Evolutionary conservation across 1,139 yeast genomes (phyloP), one percentile per base, ranked within the genome.

Genomic region (Protomyces inouyei): DNA sequence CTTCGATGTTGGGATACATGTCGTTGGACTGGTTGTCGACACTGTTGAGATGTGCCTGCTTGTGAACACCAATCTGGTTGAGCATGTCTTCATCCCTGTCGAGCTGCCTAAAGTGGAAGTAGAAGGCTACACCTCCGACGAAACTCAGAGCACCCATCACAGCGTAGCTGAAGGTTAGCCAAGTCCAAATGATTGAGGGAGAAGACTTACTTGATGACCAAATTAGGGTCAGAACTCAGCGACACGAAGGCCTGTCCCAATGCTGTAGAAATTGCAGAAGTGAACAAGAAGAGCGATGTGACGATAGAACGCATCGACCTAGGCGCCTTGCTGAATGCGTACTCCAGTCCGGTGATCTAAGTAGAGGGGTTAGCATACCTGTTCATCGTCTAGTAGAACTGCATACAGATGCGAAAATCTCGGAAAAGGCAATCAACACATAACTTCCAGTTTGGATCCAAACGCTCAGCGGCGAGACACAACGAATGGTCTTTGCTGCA

Each of bases 271-370:
- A 83, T 69, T 16, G 89, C 89, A 70, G 80, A 83, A 53, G 86
- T 84, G 64, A 85, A 74, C 73, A 85, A 77, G 76, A 82, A 85
- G 59, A 85, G 71, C 9, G 87, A 79, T 83, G 84, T 85, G 72
- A 85, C 82, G 73, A 85, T 83, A 10, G 87, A 82, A 74, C 84
- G 84, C 88, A 84, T 85, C 64, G 78, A 75, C 46, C 79, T 77
- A 51, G 89, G 88, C 12, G 89, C 88, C 76, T 84, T 84, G 61
- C 87, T 84, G 77, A 83, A 85, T 21, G 89, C 88, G 70, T 84
- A 85, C 75, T 70, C 72, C 68, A 84, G 79, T 67, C 88, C 88
- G 51, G 88, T 84, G 8, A 28, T 28, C 32, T 28, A 28, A 4
- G 32, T 3, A 28, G 2, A 6, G 0, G 8, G 8, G 8, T 28